Evolutionary conservation across 192 early-diverging fungal genomes (phyloP).

Genomic region (Umbelopsis ramanniana): DNA sequence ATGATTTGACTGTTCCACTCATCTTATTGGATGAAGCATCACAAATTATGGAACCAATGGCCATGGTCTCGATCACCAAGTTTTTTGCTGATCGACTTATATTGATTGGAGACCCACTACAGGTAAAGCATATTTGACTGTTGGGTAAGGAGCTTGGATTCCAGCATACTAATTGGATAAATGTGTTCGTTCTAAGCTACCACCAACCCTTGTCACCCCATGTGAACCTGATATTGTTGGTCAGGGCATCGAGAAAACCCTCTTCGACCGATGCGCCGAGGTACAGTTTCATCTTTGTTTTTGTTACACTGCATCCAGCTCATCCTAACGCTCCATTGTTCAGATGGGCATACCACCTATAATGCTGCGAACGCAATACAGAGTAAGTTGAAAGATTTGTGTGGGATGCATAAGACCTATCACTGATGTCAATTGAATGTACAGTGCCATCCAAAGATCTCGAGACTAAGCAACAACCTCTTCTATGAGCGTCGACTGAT

Average conservation of each 20-base stretch:
- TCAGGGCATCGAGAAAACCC: slow-evolving; percentile 76
- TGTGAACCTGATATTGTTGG: slow-evolving; percentile 40
- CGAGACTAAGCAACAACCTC: slow-evolving; percentile 60
- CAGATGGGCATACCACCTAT: slow-evolving; percentile 44
- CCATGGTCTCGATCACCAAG: slow-evolving; percentile 75
- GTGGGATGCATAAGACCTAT: not conserved
- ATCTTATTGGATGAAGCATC: slow-evolving; percentile 88
- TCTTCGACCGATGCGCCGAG: slow-evolving; percentile 78
- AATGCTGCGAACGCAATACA: slow-evolving; percentile 73
- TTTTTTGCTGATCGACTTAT: slow-evolving; percentile 65
- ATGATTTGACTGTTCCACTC: slow-evolving; percentile 59
- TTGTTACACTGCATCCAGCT: too few species aligned
- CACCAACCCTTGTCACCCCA: slow-evolving; percentile 75
- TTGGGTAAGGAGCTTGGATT: not conserved
- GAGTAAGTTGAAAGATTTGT: slow-evolving; percentile 38
- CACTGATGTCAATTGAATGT: slow-evolving; percentile 11
- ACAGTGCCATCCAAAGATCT: slow-evolving; percentile 68
- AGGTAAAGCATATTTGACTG: slow-evolving; percentile 19
- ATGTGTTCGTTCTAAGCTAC: slow-evolving; percentile 57
- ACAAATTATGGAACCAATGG: slow-evolving; percentile 89
- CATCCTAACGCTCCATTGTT: not conserved
- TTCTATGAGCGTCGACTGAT: slow-evolving; percentile 63
- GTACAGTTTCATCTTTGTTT: slow-evolving; percentile 31
- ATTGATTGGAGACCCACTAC: slow-evolving; percentile 88
- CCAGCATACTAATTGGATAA: not conserved